Evolutionary conservation across 345 rosid genomes (phyloP).

Genomic region (Ricinus communis): DNA sequence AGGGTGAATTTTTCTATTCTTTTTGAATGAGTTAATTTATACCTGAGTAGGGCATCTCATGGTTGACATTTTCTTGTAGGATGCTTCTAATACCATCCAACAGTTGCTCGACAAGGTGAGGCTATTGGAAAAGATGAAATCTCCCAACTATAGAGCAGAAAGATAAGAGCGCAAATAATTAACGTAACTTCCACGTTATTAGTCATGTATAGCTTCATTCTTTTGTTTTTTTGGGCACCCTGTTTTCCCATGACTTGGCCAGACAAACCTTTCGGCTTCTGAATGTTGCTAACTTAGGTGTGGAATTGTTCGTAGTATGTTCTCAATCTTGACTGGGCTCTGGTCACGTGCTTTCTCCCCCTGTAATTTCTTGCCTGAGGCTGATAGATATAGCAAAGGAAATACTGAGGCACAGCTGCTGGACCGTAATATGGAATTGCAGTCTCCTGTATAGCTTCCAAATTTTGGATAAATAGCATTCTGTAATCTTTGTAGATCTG

Average conservation of each 20-base stretch:
- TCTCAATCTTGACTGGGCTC: not conserved
- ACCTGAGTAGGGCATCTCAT: not conserved
- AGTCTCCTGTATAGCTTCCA: too few species aligned
- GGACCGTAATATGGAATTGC: too few species aligned
- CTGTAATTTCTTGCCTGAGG: not conserved
- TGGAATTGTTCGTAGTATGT: not conserved
- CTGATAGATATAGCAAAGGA: not conserved
- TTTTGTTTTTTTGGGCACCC: not conserved
- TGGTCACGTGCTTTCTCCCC: not conserved
- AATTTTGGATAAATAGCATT: too few species aligned
- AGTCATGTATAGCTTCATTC: not conserved
- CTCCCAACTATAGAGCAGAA: conserved; percentile 21
- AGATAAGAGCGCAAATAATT: not conserved
- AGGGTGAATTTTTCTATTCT: not conserved
- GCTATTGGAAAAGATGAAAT: conserved; percentile 56
- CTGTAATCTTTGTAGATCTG: too few species aligned
- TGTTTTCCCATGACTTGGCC: not conserved
- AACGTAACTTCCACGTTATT: not conserved
- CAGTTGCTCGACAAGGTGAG: conserved; percentile 60
- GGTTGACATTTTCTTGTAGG: conserved; percentile 39
- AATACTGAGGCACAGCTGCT: not conserved
- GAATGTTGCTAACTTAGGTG: not conserved
- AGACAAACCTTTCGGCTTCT: not conserved
- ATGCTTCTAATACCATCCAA: conserved; percentile 65
- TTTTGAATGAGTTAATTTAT: not conserved